Base-by-base conservation (phyloP, 345 rosid genomes). In the Luvunga scandens region DNA sequence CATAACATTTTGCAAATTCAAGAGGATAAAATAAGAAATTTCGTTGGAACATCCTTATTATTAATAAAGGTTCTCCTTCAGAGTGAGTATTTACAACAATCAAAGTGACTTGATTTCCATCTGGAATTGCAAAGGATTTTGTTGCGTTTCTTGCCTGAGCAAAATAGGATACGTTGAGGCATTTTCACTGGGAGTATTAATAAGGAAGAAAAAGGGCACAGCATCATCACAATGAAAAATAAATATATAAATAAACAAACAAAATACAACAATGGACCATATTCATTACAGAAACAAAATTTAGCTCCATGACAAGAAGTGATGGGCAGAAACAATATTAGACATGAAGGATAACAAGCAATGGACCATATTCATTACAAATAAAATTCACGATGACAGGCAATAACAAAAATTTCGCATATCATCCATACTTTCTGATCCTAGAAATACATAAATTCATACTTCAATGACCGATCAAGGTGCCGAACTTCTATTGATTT, bases 51-150 rank as follows among this genome's bases (percentile, higher is more conserved):
- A 33, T 33, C 34, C 3, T 4, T 33, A 39, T 39, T 7, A 39
- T 8, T 53, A 9, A 2, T n/a, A 50, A 68, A 22, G 21, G 33
- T 30, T 30, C 8, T 16, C 67, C 9, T 34, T 50, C 14, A 19
- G 25, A 4, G 34, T 33, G 22, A 56, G 34, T 24, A 13, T 9
- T 22, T 66, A 74, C 67, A 81, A 64, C 55, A 75, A 93, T 82
- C 85, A 92, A 84, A 36, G 98, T 93, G 73, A 90, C 79, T 63
- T 95, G 98, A 83, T 95, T 98, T 61, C 98, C 97, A 66, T n/a
- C n/a, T n/a, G n/a, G n/a, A n/a, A n/a, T n/a, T n/a, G n/a, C n/a
- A n/a, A n/a, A n/a, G n/a, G n/a, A n/a, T n/a, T n/a, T n/a, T n/a
- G n/a, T n/a, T n/a, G n/a, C n/a, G n/a, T n/a, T n/a, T n/a, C n/a